Base-by-base conservation (phyloP, 176 grass and related monocot species). In the Carex cristatella region DNA sequence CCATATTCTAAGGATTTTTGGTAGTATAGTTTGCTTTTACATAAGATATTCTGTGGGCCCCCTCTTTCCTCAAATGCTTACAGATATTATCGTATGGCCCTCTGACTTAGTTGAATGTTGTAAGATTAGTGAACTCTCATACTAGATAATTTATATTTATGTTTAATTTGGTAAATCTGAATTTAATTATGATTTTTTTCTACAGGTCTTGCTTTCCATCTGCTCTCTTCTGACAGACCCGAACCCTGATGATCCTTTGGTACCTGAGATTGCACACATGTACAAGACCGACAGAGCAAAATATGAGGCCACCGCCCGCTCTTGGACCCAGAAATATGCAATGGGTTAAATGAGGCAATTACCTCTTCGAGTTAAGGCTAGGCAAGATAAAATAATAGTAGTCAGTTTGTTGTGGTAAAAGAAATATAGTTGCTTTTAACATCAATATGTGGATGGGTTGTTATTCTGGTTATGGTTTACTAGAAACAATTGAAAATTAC, bases 251-350 rank as follows among this genome's bases (percentile, higher is more conserved):
- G 86, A 87, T 68, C 86, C 86, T 49, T 82, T 87, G 60, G 86
- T 87, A 30, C 86, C 86, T 11, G 86, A 87, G 80, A 87, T 87
- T 40, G 86, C 86, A 61, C 86, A 87, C 55, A 87, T 87, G 86
- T 87, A 87, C 69, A 87, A 87, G 86, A 87, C 79, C 0, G 80
- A 87, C 86, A 77, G 86, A 87, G 69, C 56, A 15, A 87, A 87
- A 68, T 87, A 87, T 27, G 86, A 87, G 62, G 40, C 80, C 35
- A 87, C 86, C 2, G 86, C 86, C 58, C 86, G 86, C 9, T 83
- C 57, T 42, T 87, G 86, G 86, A 84, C 86, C 13, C 86, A 87
- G 80, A 87, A 87, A 58, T 84, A 87, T 77, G 86, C 86, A 35
- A 87, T 87, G 86, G 68, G 80, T 65, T 87, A 56, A 35, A 79